Conservation (phyloP, 768 basidiomycete genomes). For the Kwoniella bestiolae region DNA sequence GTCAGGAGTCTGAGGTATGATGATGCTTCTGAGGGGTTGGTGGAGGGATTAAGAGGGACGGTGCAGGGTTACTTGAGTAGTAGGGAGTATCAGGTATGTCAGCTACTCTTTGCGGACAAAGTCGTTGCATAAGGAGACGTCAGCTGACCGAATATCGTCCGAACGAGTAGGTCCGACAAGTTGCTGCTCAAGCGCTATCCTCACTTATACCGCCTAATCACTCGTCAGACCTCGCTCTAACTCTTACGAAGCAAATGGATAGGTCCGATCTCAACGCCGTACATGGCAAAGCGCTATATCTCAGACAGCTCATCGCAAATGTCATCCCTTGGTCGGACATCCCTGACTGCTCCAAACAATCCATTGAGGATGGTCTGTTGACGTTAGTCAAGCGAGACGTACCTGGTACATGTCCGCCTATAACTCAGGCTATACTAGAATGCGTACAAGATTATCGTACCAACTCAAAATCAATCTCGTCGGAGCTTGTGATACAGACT, state of each 20-base stretch:
- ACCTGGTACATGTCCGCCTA: slow-evolving; percentile 6
- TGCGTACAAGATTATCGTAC: slow-evolving; percentile 8
- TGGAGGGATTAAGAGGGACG: slow-evolving; percentile 21
- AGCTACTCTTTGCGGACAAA: neutral
- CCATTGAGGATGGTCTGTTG: neutral
- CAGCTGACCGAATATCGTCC: neutral
- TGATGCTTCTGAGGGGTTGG: slow-evolving; percentile 19
- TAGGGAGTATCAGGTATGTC: slow-evolving; percentile 43
- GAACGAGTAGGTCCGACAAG: slow-evolving; percentile 38
- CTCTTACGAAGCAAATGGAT: neutral
- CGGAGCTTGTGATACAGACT: neutral
- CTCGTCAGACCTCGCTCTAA: slow-evolving; percentile 5
- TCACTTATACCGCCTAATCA: slow-evolving; percentile 33
- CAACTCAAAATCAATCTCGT: neutral
- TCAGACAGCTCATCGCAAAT: slow-evolving; percentile 16
- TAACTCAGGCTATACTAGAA: slow-evolving; percentile 15
- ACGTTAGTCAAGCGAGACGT: slow-evolving; percentile 3
- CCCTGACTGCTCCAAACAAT: neutral
- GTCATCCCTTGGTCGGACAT: slow-evolving; percentile 17
- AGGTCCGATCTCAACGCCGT: slow-evolving; percentile 3
- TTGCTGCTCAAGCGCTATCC: slow-evolving; percentile 48
- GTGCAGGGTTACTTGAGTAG: slow-evolving; percentile 35
- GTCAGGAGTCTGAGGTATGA: slow-evolving; percentile 44
- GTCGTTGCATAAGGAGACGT: neutral
- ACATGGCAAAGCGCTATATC: slow-evolving; percentile 21